A percentile compares a stretch with the other conserved stretches of the same genome.
These are phyloP conservation scores for Tephrocybe sp. DNA, from an alignment of 768 basidiomycete genomes.

Conservation along the genomic window DNA sequence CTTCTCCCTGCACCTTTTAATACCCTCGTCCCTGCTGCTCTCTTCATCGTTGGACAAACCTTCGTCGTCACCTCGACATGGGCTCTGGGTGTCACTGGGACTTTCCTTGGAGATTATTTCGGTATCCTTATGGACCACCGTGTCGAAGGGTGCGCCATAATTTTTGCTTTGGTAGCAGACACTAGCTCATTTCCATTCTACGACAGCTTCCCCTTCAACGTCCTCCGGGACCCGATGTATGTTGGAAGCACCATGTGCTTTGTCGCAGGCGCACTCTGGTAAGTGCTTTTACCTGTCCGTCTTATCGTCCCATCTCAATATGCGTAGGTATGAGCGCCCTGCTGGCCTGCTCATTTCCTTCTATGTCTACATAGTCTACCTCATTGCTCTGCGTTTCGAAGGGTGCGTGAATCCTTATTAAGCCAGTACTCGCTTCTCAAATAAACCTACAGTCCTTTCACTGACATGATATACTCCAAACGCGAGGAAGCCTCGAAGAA, in stretches of 20 bases:
- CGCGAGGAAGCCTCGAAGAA: constrained; percentile 36
- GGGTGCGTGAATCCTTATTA: constrained; percentile 53
- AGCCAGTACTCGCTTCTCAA: not conserved
- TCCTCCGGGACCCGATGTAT: constrained; percentile 94
- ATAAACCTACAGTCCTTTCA: constrained; percentile 56
- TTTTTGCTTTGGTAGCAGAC: not conserved
- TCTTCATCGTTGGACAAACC: constrained; percentile 75
- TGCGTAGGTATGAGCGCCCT: constrained; percentile 75
- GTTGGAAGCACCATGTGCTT: constrained; percentile 93
- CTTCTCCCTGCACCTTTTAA: constrained; percentile 66
- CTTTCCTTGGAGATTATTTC: constrained; percentile 85
- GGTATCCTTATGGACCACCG: constrained; percentile 84
- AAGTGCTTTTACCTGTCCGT: constrained; percentile 20
- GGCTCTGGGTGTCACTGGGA: constrained; percentile 90
- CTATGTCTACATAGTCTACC: constrained; percentile 83
- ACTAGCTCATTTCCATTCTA: not conserved
- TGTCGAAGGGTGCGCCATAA: constrained; percentile 63
- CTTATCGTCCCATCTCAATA: not conserved
- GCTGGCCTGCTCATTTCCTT: constrained; percentile 77
- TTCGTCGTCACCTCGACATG: constrained; percentile 88
- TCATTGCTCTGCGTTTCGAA: constrained; percentile 83
- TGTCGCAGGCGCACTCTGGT: constrained; percentile 85
- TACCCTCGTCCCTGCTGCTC: constrained; percentile 51
- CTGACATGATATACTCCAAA: constrained; percentile 76
- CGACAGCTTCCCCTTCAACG: constrained; percentile 86